phyloP scores from a whole-genome alignment of 768 basidiomycete genomes.

The Lyophyllum shimeji region DNA sequence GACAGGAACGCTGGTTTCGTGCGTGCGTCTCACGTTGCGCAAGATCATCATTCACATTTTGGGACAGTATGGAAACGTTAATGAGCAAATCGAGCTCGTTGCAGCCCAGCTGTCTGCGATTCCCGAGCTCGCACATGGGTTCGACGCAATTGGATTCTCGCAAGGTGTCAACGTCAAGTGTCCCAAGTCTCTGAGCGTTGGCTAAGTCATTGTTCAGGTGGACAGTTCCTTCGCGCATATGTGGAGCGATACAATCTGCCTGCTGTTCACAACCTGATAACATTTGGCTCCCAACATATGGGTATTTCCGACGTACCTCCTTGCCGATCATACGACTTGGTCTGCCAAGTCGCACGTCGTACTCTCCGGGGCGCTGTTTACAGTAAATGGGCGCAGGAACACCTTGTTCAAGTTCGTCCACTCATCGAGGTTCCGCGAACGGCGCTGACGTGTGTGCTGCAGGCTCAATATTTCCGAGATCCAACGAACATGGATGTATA shows the following conservation, averaged over 20 bases:
- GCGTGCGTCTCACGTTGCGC: conserved; percentile 29
- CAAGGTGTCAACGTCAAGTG: conserved; percentile 49
- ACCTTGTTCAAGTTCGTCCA: conserved; percentile 63
- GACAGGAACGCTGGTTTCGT: conserved; percentile 76
- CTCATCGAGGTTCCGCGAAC: not conserved
- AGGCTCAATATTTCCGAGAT: conserved; percentile 91
- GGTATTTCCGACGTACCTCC: conserved; percentile 74
- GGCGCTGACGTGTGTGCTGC: not conserved
- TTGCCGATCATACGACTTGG: conserved; percentile 63
- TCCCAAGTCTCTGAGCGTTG: not conserved
- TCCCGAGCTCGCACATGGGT: conserved; percentile 65
- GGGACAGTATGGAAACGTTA: conserved; percentile 72
- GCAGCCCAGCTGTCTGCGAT: conserved; percentile 63
- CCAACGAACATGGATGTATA: conserved; percentile 58
- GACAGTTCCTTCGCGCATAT: conserved; percentile 87
- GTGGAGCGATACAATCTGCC: conserved; percentile 75
- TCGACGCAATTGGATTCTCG: conserved; percentile 87
- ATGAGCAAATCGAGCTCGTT: conserved; percentile 66
- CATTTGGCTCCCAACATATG: conserved; percentile 88
- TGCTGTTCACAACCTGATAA: conserved; percentile 77
- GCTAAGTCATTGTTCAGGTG: conserved; percentile 40
- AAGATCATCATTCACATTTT: not conserved
- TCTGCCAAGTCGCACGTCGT: conserved; percentile 68
- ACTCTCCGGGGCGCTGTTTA: conserved; percentile 68
- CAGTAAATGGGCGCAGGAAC: conserved; percentile 70